These are phyloP conservation scores for Ilyonectria mors-panacis DNA, from an alignment of 2,329 filamentous ascomycete genomes.

Conservation along the genomic window DNA sequence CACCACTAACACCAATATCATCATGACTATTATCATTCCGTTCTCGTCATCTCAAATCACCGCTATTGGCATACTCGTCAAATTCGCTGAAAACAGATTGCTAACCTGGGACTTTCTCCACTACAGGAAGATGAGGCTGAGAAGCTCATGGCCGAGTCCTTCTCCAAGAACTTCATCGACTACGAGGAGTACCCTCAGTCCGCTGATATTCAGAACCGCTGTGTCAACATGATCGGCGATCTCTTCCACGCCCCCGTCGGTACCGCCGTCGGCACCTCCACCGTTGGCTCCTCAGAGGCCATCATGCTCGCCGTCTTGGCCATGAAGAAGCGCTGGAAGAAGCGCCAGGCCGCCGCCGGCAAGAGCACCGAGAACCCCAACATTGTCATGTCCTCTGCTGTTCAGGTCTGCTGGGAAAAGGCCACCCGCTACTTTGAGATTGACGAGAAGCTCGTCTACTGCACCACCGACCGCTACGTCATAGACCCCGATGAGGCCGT, in stretches of 20 bases:
- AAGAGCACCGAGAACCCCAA: constrained; percentile 88
- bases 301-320: constrained; percentile 88
- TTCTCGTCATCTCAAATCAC: not conserved
- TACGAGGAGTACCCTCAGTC: constrained; percentile 88
- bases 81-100: not conserved
- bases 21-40: not conserved
- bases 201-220: constrained; percentile 91
- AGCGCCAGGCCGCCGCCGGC: constrained; percentile 85
- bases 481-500: constrained; percentile 76
- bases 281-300: constrained; percentile 90
- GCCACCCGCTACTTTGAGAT: constrained; percentile 91
- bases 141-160: constrained; percentile 93
- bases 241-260: constrained; percentile 86
- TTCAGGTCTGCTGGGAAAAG: constrained; percentile 99
- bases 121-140: constrained; percentile 90
- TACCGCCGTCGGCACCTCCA: constrained; percentile 87
- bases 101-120: constrained; percentile 31
- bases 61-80: too few relatives aligned
- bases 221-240: constrained; percentile 90
- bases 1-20: constrained; percentile 7
- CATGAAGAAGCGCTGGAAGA: constrained; percentile 97
- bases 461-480: constrained; percentile 72
- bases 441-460: constrained; percentile 86
- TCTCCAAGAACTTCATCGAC: constrained; percentile 96
- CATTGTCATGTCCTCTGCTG: constrained; percentile 94